Evolutionary conservation across 1,139 yeast genomes (phyloP), one percentile per base, ranked within the genome.

Genomic region (Maudiozyma humilis): DNA sequence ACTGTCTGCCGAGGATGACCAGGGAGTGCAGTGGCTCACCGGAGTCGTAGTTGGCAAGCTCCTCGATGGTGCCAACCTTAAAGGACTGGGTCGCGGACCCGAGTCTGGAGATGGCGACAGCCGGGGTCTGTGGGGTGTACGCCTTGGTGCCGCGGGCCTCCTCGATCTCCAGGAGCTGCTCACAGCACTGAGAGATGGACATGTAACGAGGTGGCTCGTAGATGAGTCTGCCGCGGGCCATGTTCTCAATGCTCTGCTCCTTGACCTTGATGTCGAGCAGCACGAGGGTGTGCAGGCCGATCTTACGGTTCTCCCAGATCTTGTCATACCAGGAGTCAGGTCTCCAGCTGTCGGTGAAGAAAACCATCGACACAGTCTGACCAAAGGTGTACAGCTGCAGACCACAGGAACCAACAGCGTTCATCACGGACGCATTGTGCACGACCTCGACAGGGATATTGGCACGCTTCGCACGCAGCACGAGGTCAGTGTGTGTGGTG

Each of bases 361-460:
- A 91, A 3, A 91, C 98, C 62, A 91, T 73, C 1, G 96, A 87
- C 14, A 91, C 93, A 13, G 97, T 88, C 67, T 91, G 98, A 7
- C 98, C 98, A 66, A 89, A 91, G 56, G 84, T 89, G 66, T 91
- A 91, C 48, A 91, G 73, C 64, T 91, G 98, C 51, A 91, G 73
- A 19, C 98, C 98, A 69, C 96, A 88, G 1, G 96, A 95, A 13
- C 98, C 98, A 19, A 91, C 95, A 0, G 98, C 98, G 62, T 91
- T 91, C 96, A 91, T 88, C 18, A 91, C 94, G 19, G 95, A 85
- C 2, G 98, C 98, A 65, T 91, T 91, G 67, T 91, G 98, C 47
- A 91, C 78, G 41, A 85, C 76, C 59, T 85, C 93, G 38, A 85
- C 87, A 45, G 74, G 70, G 59, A 91, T 86, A 1, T 78, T 78